Evolutionary conservation across 2,329 filamentous ascomycete species (phyloP), one percentile per base, ranked within the genome.

Genomic region (Trichoderma polysporum): DNA sequence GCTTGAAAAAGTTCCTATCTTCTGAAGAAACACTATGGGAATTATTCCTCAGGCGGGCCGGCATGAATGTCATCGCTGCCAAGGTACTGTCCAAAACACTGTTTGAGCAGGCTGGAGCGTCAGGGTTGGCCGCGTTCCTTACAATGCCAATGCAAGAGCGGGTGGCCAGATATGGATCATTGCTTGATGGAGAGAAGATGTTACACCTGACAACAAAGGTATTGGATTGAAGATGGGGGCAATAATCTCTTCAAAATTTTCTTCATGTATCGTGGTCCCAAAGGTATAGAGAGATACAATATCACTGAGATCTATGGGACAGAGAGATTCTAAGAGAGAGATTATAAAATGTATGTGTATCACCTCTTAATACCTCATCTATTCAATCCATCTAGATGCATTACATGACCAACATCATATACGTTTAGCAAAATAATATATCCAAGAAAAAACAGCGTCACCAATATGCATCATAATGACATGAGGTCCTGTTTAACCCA

Each of bases 11-110:
- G 1, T 74, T 77, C 7, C 68, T 83, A 10, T 76, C 77, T 2
- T 72, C 77, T n/a, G 73, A 75, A 35, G 80, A 84, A 56, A 80
- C 79, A 45, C 77, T 78, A 31, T 81, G 79, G 79, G 78, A 76
- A 17, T 12, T 76, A 1, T 77, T 79, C 41, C 70, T 81, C 9
- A 73, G 78, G 33, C 71, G 70, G 17, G 72, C 74, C 9, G 80
- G 80, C 0, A 67, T 81, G 56, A 81, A 80, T 58, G 73, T 79
- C 10, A 72, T 74, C 27, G 78, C 77, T 12, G 76, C 79, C 0
- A 77, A 80, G 50, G 71, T 76, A 0, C 60, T 80, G 10, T 72
- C 78, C 1, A 69, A 68, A 8, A 63, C 68, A 1, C 69, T 80
- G 4, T 68, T 70, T 10, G 65, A 71, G 1, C 70, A 73, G 9